Base-by-base conservation (phyloP, 75 land plant species). In the Ceratopteris richardii region DNA sequence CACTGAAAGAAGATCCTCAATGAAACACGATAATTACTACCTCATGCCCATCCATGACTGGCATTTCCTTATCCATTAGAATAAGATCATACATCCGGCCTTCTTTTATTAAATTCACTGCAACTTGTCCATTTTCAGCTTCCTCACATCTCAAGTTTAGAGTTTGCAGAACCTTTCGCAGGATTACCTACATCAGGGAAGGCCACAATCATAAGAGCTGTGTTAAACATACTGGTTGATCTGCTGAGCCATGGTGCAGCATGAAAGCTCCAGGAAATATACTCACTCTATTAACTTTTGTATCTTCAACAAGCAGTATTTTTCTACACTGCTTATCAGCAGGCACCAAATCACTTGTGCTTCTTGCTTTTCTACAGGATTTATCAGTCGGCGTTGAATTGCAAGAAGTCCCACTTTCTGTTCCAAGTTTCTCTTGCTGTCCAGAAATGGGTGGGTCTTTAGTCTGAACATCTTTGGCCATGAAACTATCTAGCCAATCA, bases 21-120 rank as follows among this genome's bases (percentile, higher is more conserved):
- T n/a, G n/a, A n/a, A n/a, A n/a, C n/a, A n/a, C n/a, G n/a, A n/a
- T n/a, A n/a, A n/a, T 14, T 0, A 24, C 51, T 40, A 73, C 80
- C 77, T 80, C 83, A 44, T 80, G 83, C 20, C 77, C 83, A 59
- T 80, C 83, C 81, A 80, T 80, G 28, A 80, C 71, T 1, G 81
- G 81, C 81, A 80, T 80, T 54, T 80, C 83, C 56, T 80, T 80
- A 27, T 80, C 83, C 81, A 80, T 80, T 6, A 80, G 66, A 11
- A 80, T 62, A 16, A 80, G 73, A 31, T 80, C 83, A 55, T 77
- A 80, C 10, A 42, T 47, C 37, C 42, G 68, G 0, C 81, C 83
- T 44, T 80, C 54, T 48, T 56, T 66, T 54, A 62, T 54, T 18
- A 71, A 55, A 22, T 80, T 81, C 13, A 80, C 83, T 0, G 81